phyloP scores from a whole-genome alignment of 441 rosid genomes.

The Aquilaria agallochum region DNA sequence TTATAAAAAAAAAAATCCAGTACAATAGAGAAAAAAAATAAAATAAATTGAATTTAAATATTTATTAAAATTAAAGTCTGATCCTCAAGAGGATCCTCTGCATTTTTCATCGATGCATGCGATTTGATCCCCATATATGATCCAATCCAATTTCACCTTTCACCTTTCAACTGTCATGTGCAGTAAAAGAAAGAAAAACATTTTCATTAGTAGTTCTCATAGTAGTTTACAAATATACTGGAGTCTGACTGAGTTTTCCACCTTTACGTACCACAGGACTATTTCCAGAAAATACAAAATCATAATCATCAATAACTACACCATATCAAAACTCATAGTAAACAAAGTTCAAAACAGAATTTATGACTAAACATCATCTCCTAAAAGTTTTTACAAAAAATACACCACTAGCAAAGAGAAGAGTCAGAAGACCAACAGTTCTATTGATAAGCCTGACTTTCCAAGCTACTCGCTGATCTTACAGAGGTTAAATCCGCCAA shows the following conservation, averaged over 20 bases:
- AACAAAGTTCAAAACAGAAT: not conserved
- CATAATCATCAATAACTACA: slow-evolving; percentile 81
- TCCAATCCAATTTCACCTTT: too few species aligned
- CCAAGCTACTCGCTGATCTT: slow-evolving; percentile 98
- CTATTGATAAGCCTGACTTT: slow-evolving; percentile 45
- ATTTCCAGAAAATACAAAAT: slow-evolving; percentile 93
- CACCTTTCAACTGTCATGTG: too few species aligned
- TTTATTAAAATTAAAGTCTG: too few species aligned
- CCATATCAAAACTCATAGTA: not conserved
- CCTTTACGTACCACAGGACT: slow-evolving; percentile 95
- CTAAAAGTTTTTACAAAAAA: not conserved
- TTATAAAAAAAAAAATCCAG: too few species aligned
- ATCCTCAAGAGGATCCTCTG: too few species aligned
- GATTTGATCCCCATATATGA: too few species aligned
- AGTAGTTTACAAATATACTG: slow-evolving; percentile 37
- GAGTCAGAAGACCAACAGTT: not conserved
- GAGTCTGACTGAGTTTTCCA: slow-evolving; percentile 75
- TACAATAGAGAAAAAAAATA: too few species aligned
- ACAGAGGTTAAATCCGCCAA: slow-evolving; percentile 90
- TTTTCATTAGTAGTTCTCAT: not conserved
- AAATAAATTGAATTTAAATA: too few species aligned
- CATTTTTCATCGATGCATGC: too few species aligned
- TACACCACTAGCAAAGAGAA: not conserved
- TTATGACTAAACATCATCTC: not conserved
- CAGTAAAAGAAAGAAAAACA: too few species aligned